Conservation (phyloP, 306 rosid genomes). For the Carpinus viminea region DNA sequence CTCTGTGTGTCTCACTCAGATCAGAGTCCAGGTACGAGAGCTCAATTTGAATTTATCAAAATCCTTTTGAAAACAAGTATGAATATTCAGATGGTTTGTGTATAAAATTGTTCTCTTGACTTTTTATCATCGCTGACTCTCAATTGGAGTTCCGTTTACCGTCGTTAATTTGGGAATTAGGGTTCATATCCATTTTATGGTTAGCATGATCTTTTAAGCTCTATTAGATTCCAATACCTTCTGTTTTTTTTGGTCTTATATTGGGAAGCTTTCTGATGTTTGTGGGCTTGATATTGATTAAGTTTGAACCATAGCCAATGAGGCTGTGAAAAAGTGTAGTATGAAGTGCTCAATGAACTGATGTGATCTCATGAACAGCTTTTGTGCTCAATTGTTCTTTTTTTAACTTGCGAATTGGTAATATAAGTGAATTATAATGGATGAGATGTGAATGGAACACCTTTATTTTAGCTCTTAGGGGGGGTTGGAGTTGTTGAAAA, state of each 20-base stretch:
- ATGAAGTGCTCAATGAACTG: background rate
- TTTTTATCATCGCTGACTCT: background rate
- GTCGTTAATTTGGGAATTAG: background rate
- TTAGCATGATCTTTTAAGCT: background rate
- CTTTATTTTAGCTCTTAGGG: background rate
- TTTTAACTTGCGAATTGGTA: background rate
- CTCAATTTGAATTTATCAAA: background rate
- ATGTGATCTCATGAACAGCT: background rate
- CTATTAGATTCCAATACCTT: no score
- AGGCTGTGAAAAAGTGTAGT: no score
- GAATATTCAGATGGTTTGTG: background rate
- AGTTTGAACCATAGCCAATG: no score
- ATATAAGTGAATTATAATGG: no score
- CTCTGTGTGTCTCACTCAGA: background rate
- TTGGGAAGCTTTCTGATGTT: background rate
- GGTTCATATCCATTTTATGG: background rate
- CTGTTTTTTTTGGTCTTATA: no score
- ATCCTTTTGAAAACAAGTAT: background rate
- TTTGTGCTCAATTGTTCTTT: background rate
- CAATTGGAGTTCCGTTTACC: background rate
- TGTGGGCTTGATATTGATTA: background rate
- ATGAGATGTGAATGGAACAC: background rate
- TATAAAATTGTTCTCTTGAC: background rate
- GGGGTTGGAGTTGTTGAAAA: background rate
- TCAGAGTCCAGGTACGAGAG: background rate